Base-by-base conservation (phyloP, 345 rosid species). In the Citrus medica region DNA sequence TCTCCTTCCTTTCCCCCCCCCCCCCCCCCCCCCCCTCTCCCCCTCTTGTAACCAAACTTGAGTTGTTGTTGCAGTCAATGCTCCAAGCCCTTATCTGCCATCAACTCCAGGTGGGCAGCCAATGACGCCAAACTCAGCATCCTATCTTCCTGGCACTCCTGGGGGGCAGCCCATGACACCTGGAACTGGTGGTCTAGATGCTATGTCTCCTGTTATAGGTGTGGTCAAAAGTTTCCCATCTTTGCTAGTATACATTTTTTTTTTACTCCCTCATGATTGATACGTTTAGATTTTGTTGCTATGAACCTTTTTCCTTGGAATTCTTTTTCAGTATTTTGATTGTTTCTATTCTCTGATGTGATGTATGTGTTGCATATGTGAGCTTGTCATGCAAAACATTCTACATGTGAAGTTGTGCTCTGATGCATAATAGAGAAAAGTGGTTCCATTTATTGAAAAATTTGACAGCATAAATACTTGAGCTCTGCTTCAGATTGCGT, bases 111-210 rank as follows among this genome's bases (percentile, higher is more conserved):
- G 95, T 51, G 89, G 92, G 65, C 97, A 91, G 75, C 98, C 98
- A 17, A 91, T 91, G 97, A 94, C 99, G 25, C 99, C 99, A 9
- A 89, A 90, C 71, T 92, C 97, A 14, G 82, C 88, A 51, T 82
- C 91, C 14, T 96, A 88, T 84, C 86, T 94, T 74, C 99, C 99
- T 59, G 97, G 97, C 53, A 96, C 99, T 79, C 99, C 98, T 59
- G 98, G 98, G 55, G 98, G 98, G 75, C 99, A 96, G 81, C 98
- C 96, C 60, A 96, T 96, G 99, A 96, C 98, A 25, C 99, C 99
- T n/a, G 92, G 91, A 56, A 88, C 91, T 42, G 94, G 88, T 53
- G 94, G 98, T 83, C 90, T 89, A 25, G 97, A 96, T 87, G 82
- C 83, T 73, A 92, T 93, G 97, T 96, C 99, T 78, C 98, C 99